phyloP scores from a whole-genome alignment of 805 yeast genomes.

The Candida adriatica region DNA sequence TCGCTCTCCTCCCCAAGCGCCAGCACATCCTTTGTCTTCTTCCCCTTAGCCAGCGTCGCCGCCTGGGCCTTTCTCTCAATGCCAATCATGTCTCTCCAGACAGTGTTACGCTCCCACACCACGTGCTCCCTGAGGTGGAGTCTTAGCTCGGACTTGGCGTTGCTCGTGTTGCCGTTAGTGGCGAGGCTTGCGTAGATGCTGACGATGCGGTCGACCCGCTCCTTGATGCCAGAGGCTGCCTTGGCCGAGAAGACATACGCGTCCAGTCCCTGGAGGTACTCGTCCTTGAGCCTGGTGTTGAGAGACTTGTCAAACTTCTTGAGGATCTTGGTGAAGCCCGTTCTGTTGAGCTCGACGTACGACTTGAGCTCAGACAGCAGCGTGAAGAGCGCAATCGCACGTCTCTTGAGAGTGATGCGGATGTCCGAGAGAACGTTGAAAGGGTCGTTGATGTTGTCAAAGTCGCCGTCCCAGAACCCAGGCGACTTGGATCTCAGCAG shows the following conservation, averaged over 20 bases:
- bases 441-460: constrained; percentile 18
- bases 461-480: constrained; percentile 22
- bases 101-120: constrained; percentile 96
- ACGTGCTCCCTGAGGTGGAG: constrained; percentile 79
- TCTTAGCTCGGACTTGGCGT: constrained; percentile 43
- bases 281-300: constrained; percentile 50
- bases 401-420: constrained; percentile 56
- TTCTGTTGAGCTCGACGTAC: constrained; percentile 72
- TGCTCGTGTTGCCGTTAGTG: constrained; percentile 31
- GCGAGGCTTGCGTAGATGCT: constrained; percentile 48
- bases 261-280: constrained; percentile 39
- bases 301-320: constrained; percentile 89
- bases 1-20: constrained; percentile 24
- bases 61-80: constrained; percentile 82
- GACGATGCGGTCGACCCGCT: constrained; percentile 45
- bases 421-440: constrained; percentile 23
- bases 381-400: constrained; percentile 62
- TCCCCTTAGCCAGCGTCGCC: constrained; percentile 39
- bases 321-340: constrained; percentile 85
- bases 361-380: constrained; percentile 76
- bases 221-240: constrained; percentile 43
- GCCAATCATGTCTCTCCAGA: constrained; percentile 95
- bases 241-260: constrained; percentile 49
- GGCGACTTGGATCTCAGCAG: constrained; percentile 18
- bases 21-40: constrained; percentile 15